Conservation (phyloP, 305 asterid species). For the Rubia balearica region DNA sequence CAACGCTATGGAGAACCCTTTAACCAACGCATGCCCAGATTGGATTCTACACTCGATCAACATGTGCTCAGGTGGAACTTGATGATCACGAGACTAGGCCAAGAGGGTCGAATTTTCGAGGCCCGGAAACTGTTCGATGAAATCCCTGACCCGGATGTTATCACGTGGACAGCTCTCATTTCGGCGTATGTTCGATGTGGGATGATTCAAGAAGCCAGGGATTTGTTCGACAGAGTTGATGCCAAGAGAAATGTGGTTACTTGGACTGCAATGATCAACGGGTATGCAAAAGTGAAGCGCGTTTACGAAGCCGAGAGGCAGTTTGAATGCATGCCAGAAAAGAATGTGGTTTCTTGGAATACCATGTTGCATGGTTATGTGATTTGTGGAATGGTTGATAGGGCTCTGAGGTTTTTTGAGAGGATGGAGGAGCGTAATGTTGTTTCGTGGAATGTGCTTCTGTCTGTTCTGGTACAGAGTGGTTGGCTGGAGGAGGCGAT, state of each 20-base stretch:
- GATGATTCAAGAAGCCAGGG: slow-evolving; percentile 42
- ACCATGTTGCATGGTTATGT: slow-evolving; percentile 32
- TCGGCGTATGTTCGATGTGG: slow-evolving; percentile 51
- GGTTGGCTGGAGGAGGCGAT: slow-evolving; percentile 15
- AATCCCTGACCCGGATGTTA: slow-evolving; percentile 55
- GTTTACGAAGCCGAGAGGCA: slow-evolving; percentile 48
- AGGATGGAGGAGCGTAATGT: slow-evolving; percentile 22
- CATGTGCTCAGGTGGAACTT: neutral
- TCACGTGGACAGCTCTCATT: slow-evolving; percentile 60
- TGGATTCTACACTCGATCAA: slow-evolving; percentile 7
- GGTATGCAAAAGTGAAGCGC: slow-evolving; percentile 30
- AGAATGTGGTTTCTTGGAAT: slow-evolving; percentile 51
- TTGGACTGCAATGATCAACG: slow-evolving; percentile 61
- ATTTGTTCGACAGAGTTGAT: slow-evolving; percentile 46
- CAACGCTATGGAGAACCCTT: neutral
- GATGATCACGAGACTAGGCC: neutral
- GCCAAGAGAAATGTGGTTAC: slow-evolving; percentile 53
- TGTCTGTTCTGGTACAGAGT: slow-evolving; percentile 11
- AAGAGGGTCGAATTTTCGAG: slow-evolving; percentile 17
- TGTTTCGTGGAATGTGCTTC: slow-evolving; percentile 24
- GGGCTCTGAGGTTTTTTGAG: slow-evolving; percentile 16
- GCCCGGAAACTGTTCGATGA: slow-evolving; percentile 50
- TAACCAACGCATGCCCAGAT: neutral
- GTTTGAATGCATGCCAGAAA: slow-evolving; percentile 48
- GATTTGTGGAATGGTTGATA: slow-evolving; percentile 8